These are phyloP conservation scores for Cystoderma amianthinum DNA, from an alignment of 768 basidiomycete species.

Conservation along the genomic window DNA sequence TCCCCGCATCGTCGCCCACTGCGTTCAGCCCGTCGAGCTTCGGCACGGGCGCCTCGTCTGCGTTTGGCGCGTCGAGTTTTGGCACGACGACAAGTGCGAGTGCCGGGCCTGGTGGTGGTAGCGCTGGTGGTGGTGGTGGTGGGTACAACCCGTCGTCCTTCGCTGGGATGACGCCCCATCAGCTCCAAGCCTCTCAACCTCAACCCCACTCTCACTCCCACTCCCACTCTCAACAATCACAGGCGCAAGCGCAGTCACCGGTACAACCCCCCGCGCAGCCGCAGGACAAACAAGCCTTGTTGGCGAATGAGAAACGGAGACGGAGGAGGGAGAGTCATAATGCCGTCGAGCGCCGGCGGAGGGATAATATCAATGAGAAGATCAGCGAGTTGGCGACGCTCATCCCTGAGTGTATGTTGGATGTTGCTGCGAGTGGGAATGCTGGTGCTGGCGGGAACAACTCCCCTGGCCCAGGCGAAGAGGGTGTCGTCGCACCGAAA, in stretches of 20 bases:
- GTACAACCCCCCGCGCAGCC: not conserved
- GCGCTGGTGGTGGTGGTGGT: not conserved
- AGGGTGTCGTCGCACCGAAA: slow-evolving; percentile 8
- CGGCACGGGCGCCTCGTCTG: no score
- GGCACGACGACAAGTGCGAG: no score
- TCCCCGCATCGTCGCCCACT: not conserved
- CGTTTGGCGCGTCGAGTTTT: not conserved
- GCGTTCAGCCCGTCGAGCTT: no score
- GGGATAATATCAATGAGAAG: slow-evolving; percentile 96
- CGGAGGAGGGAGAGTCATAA: slow-evolving; percentile 85
- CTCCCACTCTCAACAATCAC: slow-evolving; percentile 1
- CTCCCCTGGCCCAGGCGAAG: slow-evolving; percentile 1
- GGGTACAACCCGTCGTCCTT: no score
- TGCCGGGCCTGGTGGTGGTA: no score
- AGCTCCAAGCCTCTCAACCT: not conserved
- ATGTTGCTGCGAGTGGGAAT: slow-evolving; percentile 20
- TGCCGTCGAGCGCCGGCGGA: slow-evolving; percentile 78
- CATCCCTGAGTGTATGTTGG: slow-evolving; percentile 82
- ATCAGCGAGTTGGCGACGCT: slow-evolving; percentile 85
- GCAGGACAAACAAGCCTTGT: slow-evolving; percentile 42
- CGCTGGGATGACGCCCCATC: not conserved
- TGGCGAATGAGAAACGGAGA: slow-evolving; percentile 79
- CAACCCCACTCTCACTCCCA: slow-evolving; percentile 5
- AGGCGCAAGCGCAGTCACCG: not conserved
- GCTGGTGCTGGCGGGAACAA: not conserved